Base-by-base conservation (phyloP, 2,329 filamentous ascomycete species). In the Leptodontidium sp. region DNA sequence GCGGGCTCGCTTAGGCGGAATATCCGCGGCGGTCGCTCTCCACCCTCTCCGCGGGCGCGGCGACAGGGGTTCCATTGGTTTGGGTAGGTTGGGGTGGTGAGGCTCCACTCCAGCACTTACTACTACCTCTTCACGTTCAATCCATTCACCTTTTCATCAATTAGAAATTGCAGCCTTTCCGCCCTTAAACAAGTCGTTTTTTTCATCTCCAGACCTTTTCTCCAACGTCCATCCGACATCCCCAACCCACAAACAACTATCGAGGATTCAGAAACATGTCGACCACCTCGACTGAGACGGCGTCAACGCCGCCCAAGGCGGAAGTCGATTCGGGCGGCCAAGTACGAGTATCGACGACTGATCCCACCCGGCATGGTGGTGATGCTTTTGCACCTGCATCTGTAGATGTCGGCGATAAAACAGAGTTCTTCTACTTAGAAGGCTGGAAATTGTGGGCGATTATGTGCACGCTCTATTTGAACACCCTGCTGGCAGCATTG, bases 181-280 rank as follows among this genome's bases (percentile, higher is more conserved):
- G 45, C 45, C n/a, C 45, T 49, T 49, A 49, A 49, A 17, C 14
- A 49, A 49, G 14, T 17, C 14, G 45, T 17, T 49, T 12, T 49
- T 49, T 49, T 49, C 45, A 49, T 49, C 45, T 49, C n/a, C 45
- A 49, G 45, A 49, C 45, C 45, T 49, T 49, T 49, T 49, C 45
- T 49, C n/a, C 45, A 49, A 49, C 45, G 45, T 49, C 45, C 45
- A 17, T 49, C 12, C n/a, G 45, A 21, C 45, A 49, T 49, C 45
- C 45, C 45, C 45, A 49, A 49, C n/a, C 45, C 45, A 49, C 45
- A 49, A 49, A 17, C n/a, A 49, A 49, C n/a, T 49, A 21, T 17
- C 14, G 21, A 21, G 45, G 45, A 49, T 49, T 49, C 45, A 49
- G 45, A 49, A 49, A 15, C 45, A 49, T 49, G 45, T 49, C 45